These are phyloP conservation scores for Botrytis fabae DNA, from an alignment of 2,329 filamentous ascomycete genomes.

Conservation along the genomic window DNA sequence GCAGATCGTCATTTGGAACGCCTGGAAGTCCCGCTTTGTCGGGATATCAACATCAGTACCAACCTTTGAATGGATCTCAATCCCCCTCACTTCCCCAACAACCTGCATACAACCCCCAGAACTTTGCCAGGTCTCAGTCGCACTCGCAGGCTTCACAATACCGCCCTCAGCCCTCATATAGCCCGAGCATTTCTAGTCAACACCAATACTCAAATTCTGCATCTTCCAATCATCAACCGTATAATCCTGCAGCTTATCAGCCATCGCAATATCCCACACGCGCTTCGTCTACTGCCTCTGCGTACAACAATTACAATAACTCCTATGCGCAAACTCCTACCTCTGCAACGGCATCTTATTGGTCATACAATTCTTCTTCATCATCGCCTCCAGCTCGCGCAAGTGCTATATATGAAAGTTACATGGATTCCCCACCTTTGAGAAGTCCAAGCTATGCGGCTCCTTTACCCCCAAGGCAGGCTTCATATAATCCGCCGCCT, in stretches of 20 bases:
- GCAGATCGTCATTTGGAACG: slow-evolving; percentile 34
- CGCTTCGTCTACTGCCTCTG: slow-evolving; percentile 55
- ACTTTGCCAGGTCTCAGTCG: slow-evolving; percentile 51
- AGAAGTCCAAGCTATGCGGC: slow-evolving; percentile 35
- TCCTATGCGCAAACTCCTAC: slow-evolving; percentile 45
- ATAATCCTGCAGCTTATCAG: slow-evolving; percentile 62
- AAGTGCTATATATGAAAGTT: slow-evolving; percentile 34
- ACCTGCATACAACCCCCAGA: slow-evolving; percentile 61
- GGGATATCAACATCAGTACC: slow-evolving; percentile 53
- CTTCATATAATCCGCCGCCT: slow-evolving; percentile 32
- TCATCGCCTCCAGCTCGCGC: slow-evolving; percentile 33
- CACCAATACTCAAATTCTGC: slow-evolving; percentile 44
- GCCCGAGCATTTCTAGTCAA: slow-evolving; percentile 41
- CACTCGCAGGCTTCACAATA: slow-evolving; percentile 45
- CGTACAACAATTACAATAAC: slow-evolving; percentile 48
- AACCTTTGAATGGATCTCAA: slow-evolving; percentile 45
- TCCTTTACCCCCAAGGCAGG: slow-evolving; percentile 33
- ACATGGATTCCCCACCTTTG: slow-evolving; percentile 28
- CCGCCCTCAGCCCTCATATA: slow-evolving; percentile 52
- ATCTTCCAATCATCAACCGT: slow-evolving; percentile 54
- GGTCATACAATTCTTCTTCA: slow-evolving; percentile 28
- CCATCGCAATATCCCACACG: slow-evolving; percentile 53
- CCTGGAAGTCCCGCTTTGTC: slow-evolving; percentile 41
- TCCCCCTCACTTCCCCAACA: slow-evolving; percentile 42
- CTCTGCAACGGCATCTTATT: slow-evolving; percentile 43